These are phyloP conservation scores for Petrea volubilis DNA, from an alignment of 257 asterid genomes.

Conservation along the genomic window DNA sequence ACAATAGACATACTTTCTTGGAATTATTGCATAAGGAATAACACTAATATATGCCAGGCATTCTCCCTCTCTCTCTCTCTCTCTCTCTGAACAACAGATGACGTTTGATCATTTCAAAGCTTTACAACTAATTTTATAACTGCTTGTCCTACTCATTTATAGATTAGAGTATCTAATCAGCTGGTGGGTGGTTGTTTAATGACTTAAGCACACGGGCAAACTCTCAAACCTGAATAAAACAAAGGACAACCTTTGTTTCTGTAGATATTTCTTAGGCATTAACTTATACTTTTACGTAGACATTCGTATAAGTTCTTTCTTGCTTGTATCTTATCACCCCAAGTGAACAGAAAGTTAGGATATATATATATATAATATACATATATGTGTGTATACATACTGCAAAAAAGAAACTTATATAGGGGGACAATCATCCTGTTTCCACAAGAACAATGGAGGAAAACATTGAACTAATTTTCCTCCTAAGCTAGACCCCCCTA, in stretches of 20 bases:
- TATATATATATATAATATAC: no score
- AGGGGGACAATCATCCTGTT: background rate
- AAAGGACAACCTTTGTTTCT: background rate
- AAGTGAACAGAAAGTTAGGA: no score
- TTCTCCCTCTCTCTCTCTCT: no score
- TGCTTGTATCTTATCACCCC: no score
- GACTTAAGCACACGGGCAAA: background rate
- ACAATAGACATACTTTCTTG: background rate
- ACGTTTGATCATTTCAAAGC: background rate
- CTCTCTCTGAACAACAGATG: background rate
- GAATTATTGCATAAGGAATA: background rate
- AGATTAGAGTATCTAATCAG: background rate
- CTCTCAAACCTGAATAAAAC: background rate
- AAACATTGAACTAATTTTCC: slow-evolving; percentile 13
- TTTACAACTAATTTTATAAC: background rate
- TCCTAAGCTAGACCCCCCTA: slow-evolving; percentile 26
- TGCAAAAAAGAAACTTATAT: background rate
- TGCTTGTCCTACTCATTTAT: slow-evolving; percentile 2
- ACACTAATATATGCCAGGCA: no score
- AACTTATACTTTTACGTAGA: background rate
- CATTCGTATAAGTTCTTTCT: background rate
- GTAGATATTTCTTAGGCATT: background rate
- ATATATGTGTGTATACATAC: no score
- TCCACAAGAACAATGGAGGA: background rate
- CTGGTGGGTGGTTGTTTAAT: background rate